phyloP scores from a whole-genome alignment of 164 flowering plant genomes.

The Tetracentron sinense region DNA sequence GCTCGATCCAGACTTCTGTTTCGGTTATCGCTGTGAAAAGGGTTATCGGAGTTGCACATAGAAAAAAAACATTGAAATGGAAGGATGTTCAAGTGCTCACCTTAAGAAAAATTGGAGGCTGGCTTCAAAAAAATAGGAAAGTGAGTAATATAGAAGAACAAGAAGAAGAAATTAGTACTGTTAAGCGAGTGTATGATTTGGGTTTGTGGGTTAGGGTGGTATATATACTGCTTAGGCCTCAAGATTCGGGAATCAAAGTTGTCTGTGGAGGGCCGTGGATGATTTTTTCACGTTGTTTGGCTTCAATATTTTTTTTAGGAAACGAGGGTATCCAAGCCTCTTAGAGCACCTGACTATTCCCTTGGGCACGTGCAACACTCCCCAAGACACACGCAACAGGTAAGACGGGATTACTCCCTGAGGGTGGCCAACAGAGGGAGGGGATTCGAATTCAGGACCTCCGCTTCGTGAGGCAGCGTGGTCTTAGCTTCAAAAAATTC shows the following conservation, averaged over 20 bases:
- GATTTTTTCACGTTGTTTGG: conserved; percentile 47
- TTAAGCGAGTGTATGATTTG: conserved; percentile 13
- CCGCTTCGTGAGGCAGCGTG: too few species aligned
- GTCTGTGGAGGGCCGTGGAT: conserved; percentile 38
- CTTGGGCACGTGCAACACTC: too few species aligned
- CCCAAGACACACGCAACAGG: too few species aligned
- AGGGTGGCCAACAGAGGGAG: too few species aligned
- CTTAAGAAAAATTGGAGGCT: conserved; percentile 14
- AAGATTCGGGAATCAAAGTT: conserved; percentile 23
- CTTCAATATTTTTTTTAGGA: too few species aligned
- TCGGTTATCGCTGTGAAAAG: too few species aligned
- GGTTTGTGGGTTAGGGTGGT: conserved; percentile 20
- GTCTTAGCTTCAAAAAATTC: conserved; percentile 21
- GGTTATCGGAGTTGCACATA: too few species aligned
- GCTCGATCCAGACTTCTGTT: too few species aligned
- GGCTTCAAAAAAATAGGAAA: neutral
- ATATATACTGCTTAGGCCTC: conserved; percentile 30
- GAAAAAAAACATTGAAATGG: too few species aligned
- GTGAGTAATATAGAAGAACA: neutral
- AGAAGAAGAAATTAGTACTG: neutral
- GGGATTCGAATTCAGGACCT: too few species aligned
- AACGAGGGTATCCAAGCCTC: too few species aligned
- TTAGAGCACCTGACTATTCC: conserved; percentile 47
- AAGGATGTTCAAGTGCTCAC: conserved; percentile 2
- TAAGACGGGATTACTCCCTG: too few species aligned